phyloP scores from a whole-genome alignment of 306 rosid species.

The Castanea crenata region DNA sequence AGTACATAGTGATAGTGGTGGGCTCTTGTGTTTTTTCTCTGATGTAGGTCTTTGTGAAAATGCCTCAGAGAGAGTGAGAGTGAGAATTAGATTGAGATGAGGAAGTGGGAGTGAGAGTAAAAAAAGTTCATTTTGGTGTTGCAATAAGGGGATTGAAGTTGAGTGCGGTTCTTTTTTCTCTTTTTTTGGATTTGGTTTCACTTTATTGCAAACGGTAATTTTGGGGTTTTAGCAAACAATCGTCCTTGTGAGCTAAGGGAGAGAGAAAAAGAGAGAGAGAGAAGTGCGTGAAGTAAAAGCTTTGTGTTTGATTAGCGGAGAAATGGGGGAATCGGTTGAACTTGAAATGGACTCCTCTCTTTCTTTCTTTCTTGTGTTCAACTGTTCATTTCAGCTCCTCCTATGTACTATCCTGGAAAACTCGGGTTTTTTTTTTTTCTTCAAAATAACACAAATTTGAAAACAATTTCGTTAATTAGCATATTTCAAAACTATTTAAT shows the following conservation, averaged over 20 bases:
- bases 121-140: neutral
- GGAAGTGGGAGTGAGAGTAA: neutral
- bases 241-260: neutral
- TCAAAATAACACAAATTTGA: too few relatives aligned
- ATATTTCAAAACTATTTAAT: too few relatives aligned
- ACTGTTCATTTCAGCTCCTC: too few relatives aligned
- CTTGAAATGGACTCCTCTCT: neutral
- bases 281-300: slow-evolving; percentile 23
- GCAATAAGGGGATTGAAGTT: neutral
- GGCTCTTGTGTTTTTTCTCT: neutral
- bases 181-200: neutral
- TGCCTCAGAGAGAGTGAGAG: neutral
- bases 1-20: slow-evolving; percentile 55
- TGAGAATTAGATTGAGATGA: neutral
- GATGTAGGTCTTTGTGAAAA: neutral
- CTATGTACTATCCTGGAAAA: too few relatives aligned
- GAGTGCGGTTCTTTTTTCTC: neutral
- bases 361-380: too few relatives aligned
- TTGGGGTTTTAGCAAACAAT: slow-evolving; percentile 1
- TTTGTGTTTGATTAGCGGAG: neutral
- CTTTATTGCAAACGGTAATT: slow-evolving; percentile 3
- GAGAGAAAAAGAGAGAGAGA: neutral
- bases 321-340: neutral
- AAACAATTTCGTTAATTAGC: too few relatives aligned
- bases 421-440: too few relatives aligned